Base-by-base conservation (phyloP, 225 moss, liverwort and hornwort genomes). In the Bryoerythrophyllum caledonicum region DNA sequence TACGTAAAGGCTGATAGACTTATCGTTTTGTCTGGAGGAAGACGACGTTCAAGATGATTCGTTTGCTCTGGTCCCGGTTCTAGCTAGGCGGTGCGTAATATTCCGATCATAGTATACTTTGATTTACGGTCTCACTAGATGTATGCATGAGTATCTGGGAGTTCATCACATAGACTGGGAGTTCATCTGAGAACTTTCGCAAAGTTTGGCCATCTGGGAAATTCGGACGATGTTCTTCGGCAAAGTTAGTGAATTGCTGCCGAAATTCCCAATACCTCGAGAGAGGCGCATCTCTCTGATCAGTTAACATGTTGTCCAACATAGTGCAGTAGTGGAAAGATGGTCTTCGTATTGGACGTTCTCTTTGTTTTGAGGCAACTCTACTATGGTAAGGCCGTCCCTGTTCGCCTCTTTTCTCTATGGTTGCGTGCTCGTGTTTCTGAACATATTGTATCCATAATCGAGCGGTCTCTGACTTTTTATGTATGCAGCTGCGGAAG, bases 401-500 rank as follows among this genome's bases (percentile, higher is more conserved):
- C 48, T 14, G 1, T 48, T 28, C 5, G 15, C 16, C 28, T 0
- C 13, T 27, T n/a, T 7, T n/a, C 16, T 25, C 15, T 68, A 8
- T 54, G 10, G 3, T 43, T 43, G 52, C 6, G 43, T 16, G 3
- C 8, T 63, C n/a, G 51, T 57, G 19, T 59, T 49, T 32, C 27
- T 25, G 15, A 32, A 10, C 14, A 30, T 28, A 21, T 6, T 10
- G 8, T 38, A 8, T 38, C 38, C 38, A 8, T 10, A 38, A 8
- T 10, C 1, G 38, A 9, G 19, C 19, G 49, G 13, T 13, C 37
- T 80, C 48, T 82, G 24, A 82, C 57, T 28, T 21, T 30, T 6
- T 57, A 51, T 63, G 15, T 17, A 49, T 49, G 40, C 84, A 84
- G 84, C 44, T 81, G 84, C 66, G 48, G 20, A 9, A 61, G 66